Conservation (phyloP, 2,329 filamentous ascomycete genomes). For the Pseudovirgaria hyperparasitica region DNA sequence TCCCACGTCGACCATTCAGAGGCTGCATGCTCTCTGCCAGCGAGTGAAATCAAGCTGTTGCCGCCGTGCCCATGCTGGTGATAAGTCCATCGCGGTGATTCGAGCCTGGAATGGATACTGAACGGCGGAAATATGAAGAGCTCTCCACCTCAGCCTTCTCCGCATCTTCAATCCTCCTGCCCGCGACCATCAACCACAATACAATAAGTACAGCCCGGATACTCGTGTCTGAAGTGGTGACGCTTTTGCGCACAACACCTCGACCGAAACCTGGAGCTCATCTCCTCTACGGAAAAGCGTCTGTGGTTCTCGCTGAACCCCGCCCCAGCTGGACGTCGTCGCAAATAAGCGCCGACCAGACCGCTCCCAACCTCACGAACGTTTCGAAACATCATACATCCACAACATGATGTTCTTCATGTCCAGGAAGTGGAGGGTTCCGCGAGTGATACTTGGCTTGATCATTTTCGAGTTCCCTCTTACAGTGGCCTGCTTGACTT, state of each 20-base stretch:
- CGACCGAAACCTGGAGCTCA: not conserved
- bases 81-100: no score
- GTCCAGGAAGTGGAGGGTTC: slow-evolving; percentile 41
- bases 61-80: no score
- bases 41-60: slow-evolving; percentile 1
- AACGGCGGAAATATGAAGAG: slow-evolving; percentile 3
- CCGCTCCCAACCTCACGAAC: not conserved
- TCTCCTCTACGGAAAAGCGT: not conserved
- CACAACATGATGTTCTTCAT: slow-evolving; percentile 31
- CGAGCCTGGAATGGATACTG: no score
- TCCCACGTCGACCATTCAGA: not conserved
- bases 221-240: no score
- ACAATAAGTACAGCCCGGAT: no score
- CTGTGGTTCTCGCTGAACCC: not conserved
- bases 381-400: slow-evolving; percentile 1
- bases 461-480: slow-evolving; percentile 54
- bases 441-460: slow-evolving; percentile 39
- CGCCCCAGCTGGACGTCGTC: not conserved
- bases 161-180: slow-evolving; percentile 1
- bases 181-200: no score
- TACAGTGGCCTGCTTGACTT: slow-evolving; percentile 51
- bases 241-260: slow-evolving; percentile 1
- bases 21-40: slow-evolving; percentile 1
- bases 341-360: not conserved
- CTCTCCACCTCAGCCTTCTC: slow-evolving; percentile 2